These are phyloP conservation scores for Penicillium salamii DNA, from an alignment of 495 filamentous ascomycete species.

Conservation along the genomic window DNA sequence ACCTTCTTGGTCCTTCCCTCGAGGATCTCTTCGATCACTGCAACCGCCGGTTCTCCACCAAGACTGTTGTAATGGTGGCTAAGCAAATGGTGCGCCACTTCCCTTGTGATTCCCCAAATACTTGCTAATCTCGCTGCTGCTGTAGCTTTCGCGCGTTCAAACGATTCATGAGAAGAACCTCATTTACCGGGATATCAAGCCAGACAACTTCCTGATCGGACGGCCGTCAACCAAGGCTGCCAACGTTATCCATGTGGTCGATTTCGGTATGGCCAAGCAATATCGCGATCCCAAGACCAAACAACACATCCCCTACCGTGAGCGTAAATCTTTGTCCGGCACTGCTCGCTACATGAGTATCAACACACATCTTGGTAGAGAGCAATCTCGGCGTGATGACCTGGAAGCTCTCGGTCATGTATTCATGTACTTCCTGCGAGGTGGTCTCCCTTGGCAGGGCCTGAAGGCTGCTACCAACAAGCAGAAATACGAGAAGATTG, in stretches of 20 bases:
- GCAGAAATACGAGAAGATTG: conserved; percentile 99
- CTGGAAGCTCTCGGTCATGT: conserved; percentile 95
- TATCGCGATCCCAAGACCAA: conserved; percentile 99
- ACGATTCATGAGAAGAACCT: conserved; percentile 99
- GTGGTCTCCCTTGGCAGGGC: conserved; percentile 96
- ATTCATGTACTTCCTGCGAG: conserved; percentile 98
- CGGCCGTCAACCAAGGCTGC: conserved; percentile 88
- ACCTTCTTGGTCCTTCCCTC: conserved; percentile 91
- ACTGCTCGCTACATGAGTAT: conserved; percentile 99
- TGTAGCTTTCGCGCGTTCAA: conserved; percentile 89
- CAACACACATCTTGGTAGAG: conserved; percentile 95
- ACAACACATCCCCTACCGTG: conserved; percentile 97
- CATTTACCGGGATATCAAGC: conserved; percentile 99
- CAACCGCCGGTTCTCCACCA: conserved; percentile 89
- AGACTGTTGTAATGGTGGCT: conserved; percentile 99
- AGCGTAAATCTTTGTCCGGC: conserved; percentile 95
- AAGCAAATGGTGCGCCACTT: conserved; percentile 87
- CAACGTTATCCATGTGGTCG: conserved; percentile 98
- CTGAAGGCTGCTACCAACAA: conserved; percentile 99
- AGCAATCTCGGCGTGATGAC: conserved; percentile 96
- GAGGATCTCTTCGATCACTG: conserved; percentile 99
- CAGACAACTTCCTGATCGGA: conserved; percentile 98
- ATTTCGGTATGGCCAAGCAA: conserved; percentile 99
- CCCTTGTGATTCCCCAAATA: neutral
- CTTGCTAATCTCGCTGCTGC: conserved; percentile 11